A percentile compares a stretch with the other conserved stretches of the same genome.
Evolutionary conservation across 192 early-diverging fungal genomes (phyloP).

Genomic region (Kappamyces sp.): DNA sequence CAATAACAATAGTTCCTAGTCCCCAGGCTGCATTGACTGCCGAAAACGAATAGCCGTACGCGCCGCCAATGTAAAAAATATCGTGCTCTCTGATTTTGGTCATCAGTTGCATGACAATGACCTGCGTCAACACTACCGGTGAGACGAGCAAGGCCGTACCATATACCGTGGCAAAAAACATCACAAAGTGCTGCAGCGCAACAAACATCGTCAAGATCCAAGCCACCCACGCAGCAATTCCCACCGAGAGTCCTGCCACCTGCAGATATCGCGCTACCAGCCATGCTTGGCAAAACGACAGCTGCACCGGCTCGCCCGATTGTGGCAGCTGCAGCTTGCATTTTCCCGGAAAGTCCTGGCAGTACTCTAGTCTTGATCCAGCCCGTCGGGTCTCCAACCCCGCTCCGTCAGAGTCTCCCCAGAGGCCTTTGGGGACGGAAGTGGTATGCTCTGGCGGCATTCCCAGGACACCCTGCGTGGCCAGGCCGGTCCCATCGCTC

Average conservation of each 20-base stretch:
- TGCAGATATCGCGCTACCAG: conserved; percentile 11
- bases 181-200: not conserved
- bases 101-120: conserved; percentile 2
- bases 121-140: conserved; percentile 3
- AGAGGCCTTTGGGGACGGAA: no score
- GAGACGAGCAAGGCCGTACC: not conserved
- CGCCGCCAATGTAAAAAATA: conserved; percentile 17
- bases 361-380: no score
- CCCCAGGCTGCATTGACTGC: conserved; percentile 6
- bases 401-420: no score
- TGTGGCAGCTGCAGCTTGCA: no score
- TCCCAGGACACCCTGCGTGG: no score
- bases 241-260: conserved; percentile 5
- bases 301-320: not conserved
- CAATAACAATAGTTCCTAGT: not conserved
- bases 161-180: conserved; percentile 5
- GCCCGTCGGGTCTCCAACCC: no score
- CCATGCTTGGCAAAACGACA: conserved; percentile 17
- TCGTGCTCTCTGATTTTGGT: conserved; percentile 4
- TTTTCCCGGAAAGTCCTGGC: no score
- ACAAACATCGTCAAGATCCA: conserved; percentile 6
- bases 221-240: not conserved
- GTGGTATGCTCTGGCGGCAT: no score
- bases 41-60: conserved; percentile 7
- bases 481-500: no score